Conservation (phyloP, 495 filamentous ascomycete species). For the Penicillium goetzii region DNA sequence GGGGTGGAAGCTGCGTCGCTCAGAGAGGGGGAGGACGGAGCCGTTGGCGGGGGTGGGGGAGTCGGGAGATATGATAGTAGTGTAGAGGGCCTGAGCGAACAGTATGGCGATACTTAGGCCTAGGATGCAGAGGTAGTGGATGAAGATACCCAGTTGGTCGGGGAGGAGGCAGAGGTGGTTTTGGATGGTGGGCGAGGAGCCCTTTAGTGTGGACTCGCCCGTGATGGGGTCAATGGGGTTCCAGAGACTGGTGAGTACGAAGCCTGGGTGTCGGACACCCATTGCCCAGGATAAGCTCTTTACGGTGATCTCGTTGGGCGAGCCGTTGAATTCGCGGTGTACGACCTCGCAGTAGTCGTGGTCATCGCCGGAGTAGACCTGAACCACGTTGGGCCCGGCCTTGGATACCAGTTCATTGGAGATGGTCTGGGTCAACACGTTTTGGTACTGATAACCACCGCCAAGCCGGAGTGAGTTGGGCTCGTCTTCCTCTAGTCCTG, state of each 20-base stretch:
- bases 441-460: conserved; percentile 93
- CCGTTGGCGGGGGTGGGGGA: conserved; percentile 18
- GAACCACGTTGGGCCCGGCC: conserved; percentile 68
- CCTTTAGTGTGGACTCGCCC: conserved; percentile 58
- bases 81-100: conserved; percentile 61
- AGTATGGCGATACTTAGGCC: conserved; percentile 63
- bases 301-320: conserved; percentile 86
- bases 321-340: conserved; percentile 69
- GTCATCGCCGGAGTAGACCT: conserved; percentile 94
- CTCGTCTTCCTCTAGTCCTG: conserved; percentile 68
- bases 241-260: conserved; percentile 86
- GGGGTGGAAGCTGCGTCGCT: conserved; percentile 29
- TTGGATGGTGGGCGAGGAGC: conserved; percentile 64
- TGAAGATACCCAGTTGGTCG: conserved; percentile 80
- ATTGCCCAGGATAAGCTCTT: conserved; percentile 94
- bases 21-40: conserved; percentile 44
- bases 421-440: conserved; percentile 76
- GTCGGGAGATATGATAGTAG: conserved; percentile 33
- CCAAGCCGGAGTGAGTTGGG: conserved; percentile 75
- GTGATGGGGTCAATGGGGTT: conserved; percentile 74
- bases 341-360: conserved; percentile 95
- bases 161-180: conserved; percentile 91
- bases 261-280: conserved; percentile 90
- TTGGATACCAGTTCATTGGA: conserved; percentile 72
- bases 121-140: conserved; percentile 69